phyloP scores from a whole-genome alignment of 345 rosid species.

The Brassica nigra region DNA sequence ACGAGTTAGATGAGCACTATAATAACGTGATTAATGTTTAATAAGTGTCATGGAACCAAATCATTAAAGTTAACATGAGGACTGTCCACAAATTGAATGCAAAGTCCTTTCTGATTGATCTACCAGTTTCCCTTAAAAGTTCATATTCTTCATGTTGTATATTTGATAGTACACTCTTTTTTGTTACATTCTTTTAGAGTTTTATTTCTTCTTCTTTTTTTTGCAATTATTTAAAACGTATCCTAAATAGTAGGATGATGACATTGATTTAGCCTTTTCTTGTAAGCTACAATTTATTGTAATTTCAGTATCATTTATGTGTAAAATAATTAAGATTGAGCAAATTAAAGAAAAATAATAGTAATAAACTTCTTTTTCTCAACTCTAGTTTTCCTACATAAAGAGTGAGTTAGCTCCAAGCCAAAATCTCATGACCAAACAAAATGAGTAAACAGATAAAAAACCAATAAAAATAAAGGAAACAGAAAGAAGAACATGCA shows the following conservation, averaged over 20 bases:
- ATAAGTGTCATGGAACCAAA: no score
- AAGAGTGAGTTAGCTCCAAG: constrained; percentile 5
- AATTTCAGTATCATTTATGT: background rate
- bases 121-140: no score
- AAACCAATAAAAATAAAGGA: background rate
- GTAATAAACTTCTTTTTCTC: background rate
- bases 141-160: no score
- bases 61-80: background rate
- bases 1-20: background rate
- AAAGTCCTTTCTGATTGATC: background rate
- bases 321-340: background rate
- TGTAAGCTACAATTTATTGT: background rate
- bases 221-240: background rate
- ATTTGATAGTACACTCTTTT: no score
- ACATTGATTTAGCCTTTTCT: constrained; percentile 1
- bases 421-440: constrained; percentile 15
- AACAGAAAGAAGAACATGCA: constrained; percentile 35
- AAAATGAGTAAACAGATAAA: background rate
- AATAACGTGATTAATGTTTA: constrained; percentile 6
- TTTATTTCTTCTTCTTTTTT: no score
- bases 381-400: constrained; percentile 13
- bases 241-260: background rate
- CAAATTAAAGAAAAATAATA: background rate
- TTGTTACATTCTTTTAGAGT: no score
- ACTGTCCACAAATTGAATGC: constrained; percentile 11